Evolutionary conservation across 1,284 basidiomycete species (phyloP), one percentile per base, ranked within the genome.

Genomic region (Ustilago tritici): DNA sequence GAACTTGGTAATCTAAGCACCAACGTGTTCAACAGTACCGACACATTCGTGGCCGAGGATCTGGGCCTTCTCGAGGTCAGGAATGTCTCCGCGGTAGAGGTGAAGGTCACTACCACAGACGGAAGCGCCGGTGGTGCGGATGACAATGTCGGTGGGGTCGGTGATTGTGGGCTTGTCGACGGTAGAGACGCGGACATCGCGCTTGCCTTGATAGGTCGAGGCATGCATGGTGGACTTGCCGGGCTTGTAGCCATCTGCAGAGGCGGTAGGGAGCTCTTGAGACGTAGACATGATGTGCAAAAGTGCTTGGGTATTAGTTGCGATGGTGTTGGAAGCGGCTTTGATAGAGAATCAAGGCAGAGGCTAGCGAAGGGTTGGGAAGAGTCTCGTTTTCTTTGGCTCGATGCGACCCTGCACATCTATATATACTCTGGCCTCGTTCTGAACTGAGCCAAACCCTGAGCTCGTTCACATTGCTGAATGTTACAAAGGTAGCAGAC

Each of bases 61-160:
- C 84, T 93, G 92, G 7, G 91, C 92, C 77, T 90, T 89, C 83
- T 92, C 89, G 52, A 93, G 80, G 7, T 90, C 88, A 74, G 92
- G 82, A 50, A 91, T 89, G 81, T 91, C 92, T n/a, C n/a, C n/a
- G n/a, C n/a, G n/a, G n/a, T n/a, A n/a, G n/a, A n/a, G n/a, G n/a
- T n/a, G n/a, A n/a, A n/a, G n/a, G n/a, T n/a, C n/a, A n/a, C n/a
- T n/a, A n/a, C n/a, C n/a, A n/a, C n/a, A n/a, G n/a, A n/a, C n/a
- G n/a, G n/a, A n/a, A n/a, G n/a, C n/a, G n/a, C n/a, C n/a, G n/a
- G n/a, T n/a, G n/a, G n/a, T n/a, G n/a, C n/a, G n/a, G n/a, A n/a
- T n/a, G n/a, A n/a, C n/a, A 50, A 91, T 89, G 81, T 91, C 92
- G 82, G 91, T 89, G 43, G 84, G 88, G 71, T 92, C 89, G 4